Evolutionary conservation across 75 land plant genomes (phyloP).

Genomic region (Pseudotsuga menziesii): DNA sequence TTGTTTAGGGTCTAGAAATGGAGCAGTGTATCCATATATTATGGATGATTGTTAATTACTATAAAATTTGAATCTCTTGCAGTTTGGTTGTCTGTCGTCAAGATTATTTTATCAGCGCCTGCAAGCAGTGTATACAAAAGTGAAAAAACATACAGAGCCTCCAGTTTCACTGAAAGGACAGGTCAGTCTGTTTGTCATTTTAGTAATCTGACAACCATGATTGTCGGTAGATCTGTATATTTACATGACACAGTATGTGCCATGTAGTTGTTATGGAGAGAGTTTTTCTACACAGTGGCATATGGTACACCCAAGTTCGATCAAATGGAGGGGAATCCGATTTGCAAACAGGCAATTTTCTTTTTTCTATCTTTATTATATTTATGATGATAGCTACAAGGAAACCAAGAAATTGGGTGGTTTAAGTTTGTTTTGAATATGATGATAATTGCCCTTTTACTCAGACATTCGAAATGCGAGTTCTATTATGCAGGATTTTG

Average conservation of each 20-base stretch:
- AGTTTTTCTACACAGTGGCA: slow-evolving; percentile 83
- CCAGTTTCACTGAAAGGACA: slow-evolving; percentile 94
- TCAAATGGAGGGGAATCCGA: slow-evolving; percentile 71
- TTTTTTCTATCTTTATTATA: too few relatives aligned
- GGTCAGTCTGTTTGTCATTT: slow-evolving; percentile 30
- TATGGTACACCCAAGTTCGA: slow-evolving; percentile 95
- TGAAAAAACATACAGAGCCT: slow-evolving; percentile 57
- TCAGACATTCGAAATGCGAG: too few relatives aligned
- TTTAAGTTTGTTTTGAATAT: too few relatives aligned
- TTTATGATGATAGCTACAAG: neutral
- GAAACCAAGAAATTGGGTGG: neutral
- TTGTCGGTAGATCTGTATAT: neutral
- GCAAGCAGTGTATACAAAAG: slow-evolving; percentile 49
- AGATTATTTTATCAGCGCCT: slow-evolving; percentile 73
- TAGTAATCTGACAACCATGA: neutral
- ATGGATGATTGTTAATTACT: neutral
- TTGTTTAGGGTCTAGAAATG: neutral
- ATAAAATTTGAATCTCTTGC: slow-evolving; percentile 16
- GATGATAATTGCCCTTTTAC: too few relatives aligned
- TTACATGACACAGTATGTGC: neutral
- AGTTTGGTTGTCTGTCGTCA: slow-evolving; percentile 97
- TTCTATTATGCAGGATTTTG: too few relatives aligned
- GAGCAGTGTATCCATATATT: neutral
- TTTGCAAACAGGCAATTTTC: slow-evolving; percentile 78
- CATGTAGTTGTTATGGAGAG: slow-evolving; percentile 83